Conservation (phyloP, 257 asterid species). For the Ophiorrhiza pumila region DNA sequence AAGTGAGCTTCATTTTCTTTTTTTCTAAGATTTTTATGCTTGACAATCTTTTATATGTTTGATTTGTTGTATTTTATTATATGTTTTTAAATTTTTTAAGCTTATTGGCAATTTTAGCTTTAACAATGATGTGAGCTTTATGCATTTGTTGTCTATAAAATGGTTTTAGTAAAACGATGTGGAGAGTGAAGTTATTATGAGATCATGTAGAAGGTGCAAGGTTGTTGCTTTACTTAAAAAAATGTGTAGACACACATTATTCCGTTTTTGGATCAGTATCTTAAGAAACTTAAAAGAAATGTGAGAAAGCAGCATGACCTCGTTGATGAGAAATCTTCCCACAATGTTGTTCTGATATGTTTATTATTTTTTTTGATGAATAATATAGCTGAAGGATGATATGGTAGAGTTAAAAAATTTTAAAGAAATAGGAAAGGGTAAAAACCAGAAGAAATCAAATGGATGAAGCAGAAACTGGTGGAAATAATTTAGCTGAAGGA, state of each 20-base stretch:
- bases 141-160: no score
- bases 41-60: not conserved
- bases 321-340: not conserved
- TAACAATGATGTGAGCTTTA: no score
- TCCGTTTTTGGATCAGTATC: not conserved
- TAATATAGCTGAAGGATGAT: not conserved
- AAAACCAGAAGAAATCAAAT: not conserved
- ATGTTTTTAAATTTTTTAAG: not conserved
- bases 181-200: not conserved
- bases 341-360: not conserved
- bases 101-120: no score
- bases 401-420: not conserved
- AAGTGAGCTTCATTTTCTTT: conserved; percentile 41
- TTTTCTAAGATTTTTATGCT: not conserved
- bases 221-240: not conserved
- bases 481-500: no score
- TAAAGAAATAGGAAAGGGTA: not conserved
- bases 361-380: not conserved
- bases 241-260: not conserved
- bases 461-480: not conserved
- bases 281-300: not conserved
- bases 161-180: no score
- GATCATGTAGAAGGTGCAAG: not conserved
- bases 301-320: not conserved
- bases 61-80: not conserved